These are phyloP conservation scores for Rehmannia glutinosa DNA, from an alignment of 257 asterid genomes.

Conservation along the genomic window DNA sequence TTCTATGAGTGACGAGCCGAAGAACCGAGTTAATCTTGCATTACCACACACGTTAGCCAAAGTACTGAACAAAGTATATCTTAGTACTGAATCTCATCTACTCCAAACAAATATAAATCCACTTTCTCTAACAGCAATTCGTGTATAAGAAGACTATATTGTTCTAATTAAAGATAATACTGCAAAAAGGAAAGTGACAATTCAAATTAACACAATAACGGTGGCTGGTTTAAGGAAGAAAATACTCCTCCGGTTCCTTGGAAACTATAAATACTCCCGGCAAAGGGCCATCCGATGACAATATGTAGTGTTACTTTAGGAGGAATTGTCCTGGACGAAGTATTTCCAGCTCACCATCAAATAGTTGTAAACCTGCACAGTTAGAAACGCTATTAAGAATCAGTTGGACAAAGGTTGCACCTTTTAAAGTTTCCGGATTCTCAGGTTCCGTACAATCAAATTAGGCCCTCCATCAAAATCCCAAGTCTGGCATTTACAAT, in stretches of 20 bases:
- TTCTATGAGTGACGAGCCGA: not conserved
- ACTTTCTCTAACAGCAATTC: slow-evolving; percentile 3
- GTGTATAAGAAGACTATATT: not conserved
- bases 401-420: not conserved
- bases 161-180: not conserved
- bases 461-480: not conserved
- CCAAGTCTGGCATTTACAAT: too few relatives aligned
- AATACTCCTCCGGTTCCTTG: too few relatives aligned
- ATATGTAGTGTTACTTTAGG: not conserved
- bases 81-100: not conserved
- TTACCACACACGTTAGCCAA: too few relatives aligned
- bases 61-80: too few relatives aligned
- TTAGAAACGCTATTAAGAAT: not conserved
- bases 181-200: not conserved
- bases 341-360: slow-evolving; percentile 2
- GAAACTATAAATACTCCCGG: not conserved
- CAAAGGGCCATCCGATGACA: not conserved
- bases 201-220: not conserved
- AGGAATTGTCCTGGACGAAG: not conserved
- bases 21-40: not conserved
- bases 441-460: not conserved
- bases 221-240: not conserved
- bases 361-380: slow-evolving; percentile 1
- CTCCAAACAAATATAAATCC: not conserved
- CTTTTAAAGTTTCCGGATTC: not conserved